Conservation (phyloP, 176 grass and related monocot genomes). For the Oryza meridionalis region DNA sequence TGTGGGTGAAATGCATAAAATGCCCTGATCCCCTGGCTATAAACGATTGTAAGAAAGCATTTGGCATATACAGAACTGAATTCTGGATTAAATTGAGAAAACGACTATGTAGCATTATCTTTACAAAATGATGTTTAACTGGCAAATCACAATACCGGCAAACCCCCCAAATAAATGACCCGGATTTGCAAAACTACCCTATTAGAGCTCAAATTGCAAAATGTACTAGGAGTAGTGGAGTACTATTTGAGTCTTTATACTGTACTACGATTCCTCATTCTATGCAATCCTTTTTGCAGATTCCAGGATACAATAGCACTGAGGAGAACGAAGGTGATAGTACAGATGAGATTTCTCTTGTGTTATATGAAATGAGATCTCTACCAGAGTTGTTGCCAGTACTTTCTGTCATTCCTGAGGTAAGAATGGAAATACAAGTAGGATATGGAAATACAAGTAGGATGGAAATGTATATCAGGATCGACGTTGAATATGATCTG, state of each 20-base stretch:
- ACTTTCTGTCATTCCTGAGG: conserved; percentile 83
- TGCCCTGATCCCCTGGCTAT: background rate
- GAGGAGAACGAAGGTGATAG: conserved; percentile 47
- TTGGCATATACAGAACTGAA: background rate
- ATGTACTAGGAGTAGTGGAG: conserved; percentile 11
- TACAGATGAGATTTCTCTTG: conserved; percentile 70
- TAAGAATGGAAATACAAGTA: conserved; percentile 38
- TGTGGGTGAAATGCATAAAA: conserved; percentile 2
- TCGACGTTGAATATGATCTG: background rate
- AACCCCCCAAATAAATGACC: background rate
- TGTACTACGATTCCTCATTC: conserved; percentile 10
- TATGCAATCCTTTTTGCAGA: conserved; percentile 48
- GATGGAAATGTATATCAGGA: background rate
- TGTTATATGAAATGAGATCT: conserved; percentile 73
- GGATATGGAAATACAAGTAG: conserved; percentile 4
- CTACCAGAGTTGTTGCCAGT: conserved; percentile 57
- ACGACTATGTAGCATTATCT: background rate
- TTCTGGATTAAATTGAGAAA: conserved; percentile 20
- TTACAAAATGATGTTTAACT: background rate
- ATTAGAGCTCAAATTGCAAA: conserved; percentile 24
- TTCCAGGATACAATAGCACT: conserved; percentile 38
- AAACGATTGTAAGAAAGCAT: background rate
- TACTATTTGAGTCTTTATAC: background rate
- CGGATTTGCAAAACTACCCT: background rate
- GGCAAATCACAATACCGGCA: background rate